These are phyloP conservation scores for Jatropha multifida DNA, from an alignment of 441 rosid species.

Conservation along the genomic window DNA sequence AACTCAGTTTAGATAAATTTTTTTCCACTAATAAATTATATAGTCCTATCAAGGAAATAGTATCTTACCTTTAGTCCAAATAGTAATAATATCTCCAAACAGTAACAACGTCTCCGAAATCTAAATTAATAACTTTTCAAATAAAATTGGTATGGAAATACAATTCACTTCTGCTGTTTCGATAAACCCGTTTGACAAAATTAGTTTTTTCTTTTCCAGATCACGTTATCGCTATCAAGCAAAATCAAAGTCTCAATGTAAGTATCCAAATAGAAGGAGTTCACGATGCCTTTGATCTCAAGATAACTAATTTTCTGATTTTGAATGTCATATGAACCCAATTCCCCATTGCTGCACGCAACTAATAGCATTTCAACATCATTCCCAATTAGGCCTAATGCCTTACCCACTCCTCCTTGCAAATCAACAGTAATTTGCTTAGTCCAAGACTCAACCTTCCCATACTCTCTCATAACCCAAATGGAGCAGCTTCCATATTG, in stretches of 20 bases:
- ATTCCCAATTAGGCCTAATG: conserved; percentile 17
- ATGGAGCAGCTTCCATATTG: conserved; percentile 16
- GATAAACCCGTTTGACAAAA: too few species aligned
- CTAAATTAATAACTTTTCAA: too few species aligned
- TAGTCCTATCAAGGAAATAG: too few species aligned
- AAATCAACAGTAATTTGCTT: conserved; percentile 19
- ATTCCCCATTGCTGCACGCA: conserved; percentile 5
- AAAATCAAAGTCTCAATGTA: conserved; percentile 25
- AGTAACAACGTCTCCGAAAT: too few species aligned
- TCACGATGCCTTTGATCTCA: conserved; percentile 4
- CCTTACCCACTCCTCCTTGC: conserved; percentile 13
- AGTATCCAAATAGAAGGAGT: conserved; percentile 13
- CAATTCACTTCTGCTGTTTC: too few species aligned
- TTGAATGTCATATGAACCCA: conserved; percentile 3
- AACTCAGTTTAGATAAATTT: too few species aligned
- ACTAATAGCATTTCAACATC: conserved; percentile 15
- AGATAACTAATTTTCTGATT: neutral
- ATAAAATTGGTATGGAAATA: too few species aligned
- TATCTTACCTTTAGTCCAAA: too few species aligned
- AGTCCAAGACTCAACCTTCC: conserved; percentile 24
- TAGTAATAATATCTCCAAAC: too few species aligned
- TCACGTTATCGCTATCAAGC: conserved; percentile 8
- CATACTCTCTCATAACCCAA: conserved; percentile 34
- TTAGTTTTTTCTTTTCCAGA: neutral
- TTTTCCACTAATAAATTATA: too few species aligned